Base-by-base conservation (phyloP, 371 early-diverging fungal genomes). In the Blastocladiella emersonii region DNA sequence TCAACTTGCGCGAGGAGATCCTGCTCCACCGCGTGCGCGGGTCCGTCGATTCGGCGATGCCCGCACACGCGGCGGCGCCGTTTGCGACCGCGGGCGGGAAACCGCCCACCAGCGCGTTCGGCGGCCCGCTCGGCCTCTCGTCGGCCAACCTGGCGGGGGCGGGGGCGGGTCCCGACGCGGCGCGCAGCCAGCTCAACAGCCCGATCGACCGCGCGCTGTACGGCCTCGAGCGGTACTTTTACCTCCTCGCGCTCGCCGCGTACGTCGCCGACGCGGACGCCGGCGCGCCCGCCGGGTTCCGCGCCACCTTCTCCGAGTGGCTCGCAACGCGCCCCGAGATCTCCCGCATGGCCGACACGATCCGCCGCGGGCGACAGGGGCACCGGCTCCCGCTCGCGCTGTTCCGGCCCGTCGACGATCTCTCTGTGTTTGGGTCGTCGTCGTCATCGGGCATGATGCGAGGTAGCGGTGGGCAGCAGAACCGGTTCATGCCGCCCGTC, bases 371-470 rank as follows among this genome's bases (percentile, higher is more conserved):
- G 27, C 78, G 80, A 12, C 77, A 79, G 15, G 69, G 74, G 15
- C 56, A 32, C 34, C 60, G 44, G 6, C 8, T 59, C 15, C 60
- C 37, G 44, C 68, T 85, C 32, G 72, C 76, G 34, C 71, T 79
- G 7, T 87, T 87, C 70, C 73, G 85, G 25, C 87, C 87, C 1
- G 79, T 85, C 13, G 83, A 85, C 37, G 85, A 87, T 65, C 68
- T 87, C 7, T 74, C 77, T 23, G 64, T 72, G 21, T 67, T 84
- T 6, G 55, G 67, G 12, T n/a, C n/a, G n/a, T n/a, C n/a, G n/a
- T n/a, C n/a, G n/a, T n/a, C n/a, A n/a, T n/a, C n/a, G 66, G 63
- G n/a, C 67, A 72, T 30, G 17, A 35, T 2, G 57, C 27, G 15
- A 39, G 39, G 39, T 39, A 8, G 39, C 45, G 45, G 13, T 32